Evolutionary conservation across 305 asterid genomes (phyloP).

Genomic region (Fraxinus velutina): DNA sequence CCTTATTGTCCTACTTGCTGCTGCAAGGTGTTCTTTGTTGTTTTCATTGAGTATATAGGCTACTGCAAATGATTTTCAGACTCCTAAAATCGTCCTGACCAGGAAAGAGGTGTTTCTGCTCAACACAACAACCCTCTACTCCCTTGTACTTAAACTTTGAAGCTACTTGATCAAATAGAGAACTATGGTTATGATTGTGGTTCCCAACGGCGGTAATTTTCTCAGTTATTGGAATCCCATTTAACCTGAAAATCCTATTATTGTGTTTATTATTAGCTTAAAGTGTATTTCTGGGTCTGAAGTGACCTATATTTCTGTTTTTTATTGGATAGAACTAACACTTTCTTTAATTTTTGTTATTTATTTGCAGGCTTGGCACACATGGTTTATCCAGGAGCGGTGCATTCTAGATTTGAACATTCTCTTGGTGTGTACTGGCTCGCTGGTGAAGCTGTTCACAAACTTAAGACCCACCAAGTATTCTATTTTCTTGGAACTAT

Average conservation of each 20-base stretch:
- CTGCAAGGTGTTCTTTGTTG: constrained; percentile 8
- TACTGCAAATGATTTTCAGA: background rate
- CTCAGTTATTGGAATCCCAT: background rate
- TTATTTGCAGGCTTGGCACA: constrained; percentile 60
- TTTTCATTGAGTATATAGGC: background rate
- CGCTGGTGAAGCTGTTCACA: constrained; percentile 78
- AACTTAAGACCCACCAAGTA: constrained; percentile 68
- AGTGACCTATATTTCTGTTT: constrained; percentile 4
- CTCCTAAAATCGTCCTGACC: background rate
- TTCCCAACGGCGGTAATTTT: background rate
- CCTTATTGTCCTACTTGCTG: background rate
- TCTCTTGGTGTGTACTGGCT: constrained; percentile 96
- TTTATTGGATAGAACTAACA: constrained; percentile 1
- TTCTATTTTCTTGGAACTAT: background rate
- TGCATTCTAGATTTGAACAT: constrained; percentile 95
- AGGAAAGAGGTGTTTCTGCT: background rate
- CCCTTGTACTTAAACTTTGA: background rate
- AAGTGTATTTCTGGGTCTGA: background rate
- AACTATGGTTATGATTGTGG: background rate
- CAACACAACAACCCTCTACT: background rate
- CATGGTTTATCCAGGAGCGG: constrained; percentile 95
- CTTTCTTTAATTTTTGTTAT: background rate
- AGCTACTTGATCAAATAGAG: background rate
- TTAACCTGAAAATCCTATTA: background rate
- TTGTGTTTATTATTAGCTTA: background rate